Evolutionary conservation across 306 rosid genomes (phyloP).

Genomic region (Cicer cuneatum): DNA sequence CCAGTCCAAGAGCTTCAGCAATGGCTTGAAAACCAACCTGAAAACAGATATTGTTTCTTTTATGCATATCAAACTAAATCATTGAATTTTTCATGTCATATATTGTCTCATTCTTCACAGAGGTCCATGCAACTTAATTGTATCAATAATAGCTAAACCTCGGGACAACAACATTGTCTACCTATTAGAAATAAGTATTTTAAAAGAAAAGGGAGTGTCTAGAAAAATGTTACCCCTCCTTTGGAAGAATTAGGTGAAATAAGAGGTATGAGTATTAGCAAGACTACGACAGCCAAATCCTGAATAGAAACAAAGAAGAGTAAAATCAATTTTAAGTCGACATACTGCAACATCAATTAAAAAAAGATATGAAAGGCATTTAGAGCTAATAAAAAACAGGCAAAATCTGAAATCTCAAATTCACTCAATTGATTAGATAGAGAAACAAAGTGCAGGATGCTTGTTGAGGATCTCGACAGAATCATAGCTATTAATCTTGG

Average conservation of each 20-base stretch:
- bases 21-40: conserved; percentile 99
- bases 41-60: conserved; percentile 37
- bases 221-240: conserved; percentile 91
- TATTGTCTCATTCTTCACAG: conserved; percentile 15
- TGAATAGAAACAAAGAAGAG: conserved; percentile 56
- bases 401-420: conserved; percentile 25
- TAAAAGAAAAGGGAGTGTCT: conserved; percentile 32
- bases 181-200: conserved; percentile 37
- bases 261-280: conserved; percentile 98
- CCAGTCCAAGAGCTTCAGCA: conserved; percentile 99
- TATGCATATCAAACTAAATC: conserved; percentile 28
- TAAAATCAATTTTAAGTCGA: conserved; percentile 21
- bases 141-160: conserved; percentile 36
- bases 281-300: conserved; percentile 99
- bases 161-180: not conserved
- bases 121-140: conserved; percentile 16
- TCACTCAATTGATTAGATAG: no score
- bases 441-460: no score
- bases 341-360: conserved; percentile 35
- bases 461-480: no score
- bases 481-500: no score
- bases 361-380: conserved; percentile 26
- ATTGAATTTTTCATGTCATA: conserved; percentile 31
- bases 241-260: conserved; percentile 99
- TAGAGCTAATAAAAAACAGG: conserved; percentile 31